phyloP scores from a whole-genome alignment of 805 yeast species.

The Lipomyces lipofer region DNA sequence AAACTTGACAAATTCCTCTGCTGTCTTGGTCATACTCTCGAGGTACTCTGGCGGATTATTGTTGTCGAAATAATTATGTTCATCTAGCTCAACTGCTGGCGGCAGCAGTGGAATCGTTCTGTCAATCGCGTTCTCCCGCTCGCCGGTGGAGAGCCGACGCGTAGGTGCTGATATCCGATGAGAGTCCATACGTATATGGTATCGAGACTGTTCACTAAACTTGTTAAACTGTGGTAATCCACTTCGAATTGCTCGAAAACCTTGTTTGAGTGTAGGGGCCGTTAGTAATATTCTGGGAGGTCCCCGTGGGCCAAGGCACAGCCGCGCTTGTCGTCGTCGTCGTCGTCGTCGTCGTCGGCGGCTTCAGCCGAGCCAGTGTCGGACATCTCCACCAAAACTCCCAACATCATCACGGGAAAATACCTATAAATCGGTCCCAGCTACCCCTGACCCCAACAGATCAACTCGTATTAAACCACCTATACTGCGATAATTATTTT shows the following conservation, averaged over 20 bases:
- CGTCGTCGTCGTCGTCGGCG: too few relatives aligned
- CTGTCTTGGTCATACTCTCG: constrained; percentile 57
- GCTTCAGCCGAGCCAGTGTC: constrained; percentile 11
- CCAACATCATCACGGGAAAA: too few relatives aligned
- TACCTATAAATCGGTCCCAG: too few relatives aligned
- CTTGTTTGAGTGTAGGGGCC: too few relatives aligned
- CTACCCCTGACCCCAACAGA: too few relatives aligned
- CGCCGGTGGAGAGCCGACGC: constrained; percentile 27
- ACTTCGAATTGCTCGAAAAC: too few relatives aligned
- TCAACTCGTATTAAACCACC: too few relatives aligned
- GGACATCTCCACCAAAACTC: constrained; percentile 18
- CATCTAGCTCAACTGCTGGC: constrained; percentile 69
- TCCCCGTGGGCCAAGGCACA: too few relatives aligned
- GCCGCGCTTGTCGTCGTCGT: too few relatives aligned
- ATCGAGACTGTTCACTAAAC: neutral
- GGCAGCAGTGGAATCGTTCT: constrained; percentile 73
- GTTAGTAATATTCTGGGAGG: too few relatives aligned
- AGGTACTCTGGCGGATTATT: constrained; percentile 77
- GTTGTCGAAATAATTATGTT: constrained; percentile 69
- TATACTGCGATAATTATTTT: too few relatives aligned
- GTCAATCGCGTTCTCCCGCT: constrained; percentile 64
- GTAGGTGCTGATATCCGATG: constrained; percentile 16
- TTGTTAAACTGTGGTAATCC: too few relatives aligned
- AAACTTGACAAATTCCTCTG: constrained; percentile 58
- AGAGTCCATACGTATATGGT: constrained; percentile 3